Base-by-base conservation (phyloP, 1,284 basidiomycete species). In the Austroboletus olivaceoglutinosus region DNA sequence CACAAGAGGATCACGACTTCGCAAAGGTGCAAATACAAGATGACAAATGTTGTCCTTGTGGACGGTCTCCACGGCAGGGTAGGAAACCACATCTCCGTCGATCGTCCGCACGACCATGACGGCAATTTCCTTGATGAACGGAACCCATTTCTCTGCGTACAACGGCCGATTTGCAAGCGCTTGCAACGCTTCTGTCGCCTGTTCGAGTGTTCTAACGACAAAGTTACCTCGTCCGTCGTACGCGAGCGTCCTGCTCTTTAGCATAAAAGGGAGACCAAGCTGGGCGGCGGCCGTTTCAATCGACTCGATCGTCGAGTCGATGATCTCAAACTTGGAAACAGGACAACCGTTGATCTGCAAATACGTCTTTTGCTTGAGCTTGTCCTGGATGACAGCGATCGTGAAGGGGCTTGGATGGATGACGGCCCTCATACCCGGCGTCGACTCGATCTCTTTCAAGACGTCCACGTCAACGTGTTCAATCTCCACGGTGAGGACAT, bases 181-280 rank as follows among this genome's bases (percentile, higher is more conserved):
- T 0, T 78, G 63, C 43, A 98, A 80, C 0, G 93, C 92, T 13
- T 81, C 75, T 27, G 74, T 63, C 4, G 80, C 79, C 48, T 89
- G 77, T 15, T 70, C 67, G 4, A 80, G 57, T 15, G 82, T 74
- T 4, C 78, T 79, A 40, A 99, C 70, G 21, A 89, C 86, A 62
- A 82, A 95, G 70, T 99, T 99, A 4, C 96, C 96, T 55, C 93
- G 80, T 7, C 97, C 96, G 65, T 99, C 97, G 70, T 99, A 99
- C 0, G 95, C 97, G 52, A 96, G 76, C 3, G 92, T 97, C 23
- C 93, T 80, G 50, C 89, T 93, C 73, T 99, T 99, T 60, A 99
- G 82, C 96, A 99, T 98, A 47, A 98, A 73, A 2, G 97, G 96
- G 18, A 93, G 77, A 5, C 94, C 93, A 12, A 97, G 78, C 42